Base-by-base conservation (phyloP, 2,329 filamentous ascomycete genomes). In the Colletotrichum aenigma region DNA sequence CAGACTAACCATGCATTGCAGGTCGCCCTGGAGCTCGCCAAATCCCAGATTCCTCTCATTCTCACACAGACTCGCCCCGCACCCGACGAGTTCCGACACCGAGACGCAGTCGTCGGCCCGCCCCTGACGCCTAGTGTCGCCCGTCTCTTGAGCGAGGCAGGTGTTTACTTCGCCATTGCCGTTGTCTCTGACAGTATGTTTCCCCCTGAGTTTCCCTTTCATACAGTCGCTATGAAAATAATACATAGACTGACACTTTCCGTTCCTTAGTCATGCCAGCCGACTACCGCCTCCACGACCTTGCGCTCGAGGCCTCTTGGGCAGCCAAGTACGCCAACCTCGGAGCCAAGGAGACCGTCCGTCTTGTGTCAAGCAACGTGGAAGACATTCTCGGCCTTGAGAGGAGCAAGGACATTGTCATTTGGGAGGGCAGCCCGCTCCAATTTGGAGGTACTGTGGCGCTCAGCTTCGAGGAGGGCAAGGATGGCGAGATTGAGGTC, bases 401-500 rank as follows among this genome's bases (percentile, higher is more conserved):
- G 58, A 80, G 75, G 34, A 81, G 80, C 65, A 79, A 77, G 15
- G 86, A 88, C 72, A 79, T 87, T 58, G 86, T 88, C 12, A 75
- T 88, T 18, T 88, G 82, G 79, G 86, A 88, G 77, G 85, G 85
- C 7, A 82, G 83, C 78, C 86, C 86, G 24, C 76, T 88, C 56
- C 80, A 84, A 71, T 85, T 82, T 66, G 84, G 85, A 5, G 86
- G 82, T 2, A 85, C 82, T 52, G 85, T 86, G 36, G 84, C 84
- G 8, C 56, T 87, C 21, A 80, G 80, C n/a, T 81, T 86, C 71
- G 80, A 82, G 48, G 79, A 77, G 7, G 79, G 79, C 13, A 79
- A 81, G 58, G 21, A 76, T 15, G 74, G 70, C n/a, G 62, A 24
- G 21, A 76, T 83, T 65, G 80, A 81, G 69, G 75, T 84, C 43